A percentile compares a stretch with the other conserved stretches of the same genome.
phyloP scores from a whole-genome alignment of 768 basidiomycete species.

The Termitomyces sp. region DNA sequence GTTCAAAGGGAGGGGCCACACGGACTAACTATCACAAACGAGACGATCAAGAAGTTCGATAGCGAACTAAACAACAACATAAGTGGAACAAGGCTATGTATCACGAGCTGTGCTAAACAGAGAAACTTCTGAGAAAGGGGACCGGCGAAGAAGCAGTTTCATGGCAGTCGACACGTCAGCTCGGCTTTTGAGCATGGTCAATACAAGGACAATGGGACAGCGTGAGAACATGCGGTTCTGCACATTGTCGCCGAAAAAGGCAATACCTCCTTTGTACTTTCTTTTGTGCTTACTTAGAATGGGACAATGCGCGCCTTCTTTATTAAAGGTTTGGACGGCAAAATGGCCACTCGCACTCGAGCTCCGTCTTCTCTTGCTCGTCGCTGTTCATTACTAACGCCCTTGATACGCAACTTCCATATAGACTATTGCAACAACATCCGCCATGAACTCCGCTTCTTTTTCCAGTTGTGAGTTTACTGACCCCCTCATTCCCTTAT shows the following conservation, averaged over 20 bases:
- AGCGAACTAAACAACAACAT: not conserved
- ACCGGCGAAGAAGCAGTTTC: not conserved
- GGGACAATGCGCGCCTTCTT: slow-evolving; percentile 12
- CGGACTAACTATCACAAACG: not conserved
- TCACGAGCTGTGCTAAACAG: not conserved
- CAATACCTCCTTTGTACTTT: slow-evolving; percentile 16
- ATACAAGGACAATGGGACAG: slow-evolving; percentile 4
- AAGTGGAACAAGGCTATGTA: not conserved
- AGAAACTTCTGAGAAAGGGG: not conserved
- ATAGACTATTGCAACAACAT: slow-evolving; percentile 18
- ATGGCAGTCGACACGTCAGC: not conserved
- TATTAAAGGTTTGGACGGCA: slow-evolving; percentile 6
- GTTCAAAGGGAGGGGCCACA: not conserved
- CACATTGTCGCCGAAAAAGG: slow-evolving; percentile 21
- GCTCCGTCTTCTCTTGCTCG: slow-evolving; percentile 10
- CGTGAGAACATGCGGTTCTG: slow-evolving; percentile 11
- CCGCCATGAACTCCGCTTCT: slow-evolving; percentile 20
- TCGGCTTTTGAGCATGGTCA: not conserved
- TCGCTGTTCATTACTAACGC: slow-evolving; percentile 6
- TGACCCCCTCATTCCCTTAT: not conserved
- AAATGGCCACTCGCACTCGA: slow-evolving; percentile 11
- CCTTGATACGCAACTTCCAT: slow-evolving; percentile 8
- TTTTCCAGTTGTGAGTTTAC: slow-evolving; percentile 23
- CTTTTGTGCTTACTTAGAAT: slow-evolving; percentile 18
- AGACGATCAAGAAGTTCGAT: not conserved